Conservation (phyloP, 2,329 filamentous ascomycete species). For the Pseudogymnoascus sp. region DNA sequence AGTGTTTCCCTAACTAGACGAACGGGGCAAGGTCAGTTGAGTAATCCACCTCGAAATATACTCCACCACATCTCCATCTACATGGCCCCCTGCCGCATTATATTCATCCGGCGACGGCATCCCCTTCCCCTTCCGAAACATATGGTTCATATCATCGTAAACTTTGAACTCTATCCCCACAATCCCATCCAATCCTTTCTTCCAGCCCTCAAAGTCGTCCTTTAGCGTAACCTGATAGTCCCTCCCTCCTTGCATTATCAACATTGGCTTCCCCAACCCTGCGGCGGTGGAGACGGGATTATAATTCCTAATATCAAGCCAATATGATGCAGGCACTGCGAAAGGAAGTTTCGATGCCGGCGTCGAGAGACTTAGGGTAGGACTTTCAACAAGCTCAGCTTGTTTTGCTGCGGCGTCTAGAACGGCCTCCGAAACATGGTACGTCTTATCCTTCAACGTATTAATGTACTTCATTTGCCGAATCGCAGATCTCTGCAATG, state of each 20-base stretch:
- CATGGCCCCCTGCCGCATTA: not conserved
- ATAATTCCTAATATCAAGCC: not conserved
- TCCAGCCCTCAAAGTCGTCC: not conserved
- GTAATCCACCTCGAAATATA: not conserved
- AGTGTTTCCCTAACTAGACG: not conserved
- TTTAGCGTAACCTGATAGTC: not conserved
- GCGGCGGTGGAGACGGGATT: not conserved
- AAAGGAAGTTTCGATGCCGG: not conserved
- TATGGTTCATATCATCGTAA: not conserved
- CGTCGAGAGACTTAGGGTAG: not conserved
- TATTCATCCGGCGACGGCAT: not conserved
- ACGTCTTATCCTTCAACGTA: not conserved
- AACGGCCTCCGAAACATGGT: not conserved
- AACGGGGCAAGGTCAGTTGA: not conserved
- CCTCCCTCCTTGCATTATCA: not conserved
- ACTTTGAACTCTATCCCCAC: not conserved
- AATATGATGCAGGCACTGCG: not conserved
- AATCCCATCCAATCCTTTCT: not conserved
- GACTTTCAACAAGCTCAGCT: not conserved
- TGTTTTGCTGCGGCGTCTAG: not conserved
- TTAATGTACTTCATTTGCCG: not conserved
- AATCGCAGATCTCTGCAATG: not conserved
- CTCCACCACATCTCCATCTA: not conserved
- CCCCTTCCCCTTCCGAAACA: not conserved
- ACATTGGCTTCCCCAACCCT: not conserved